Conservation (phyloP, 352 stramenopile genomes). For the Globisporangium perplexum region DNA sequence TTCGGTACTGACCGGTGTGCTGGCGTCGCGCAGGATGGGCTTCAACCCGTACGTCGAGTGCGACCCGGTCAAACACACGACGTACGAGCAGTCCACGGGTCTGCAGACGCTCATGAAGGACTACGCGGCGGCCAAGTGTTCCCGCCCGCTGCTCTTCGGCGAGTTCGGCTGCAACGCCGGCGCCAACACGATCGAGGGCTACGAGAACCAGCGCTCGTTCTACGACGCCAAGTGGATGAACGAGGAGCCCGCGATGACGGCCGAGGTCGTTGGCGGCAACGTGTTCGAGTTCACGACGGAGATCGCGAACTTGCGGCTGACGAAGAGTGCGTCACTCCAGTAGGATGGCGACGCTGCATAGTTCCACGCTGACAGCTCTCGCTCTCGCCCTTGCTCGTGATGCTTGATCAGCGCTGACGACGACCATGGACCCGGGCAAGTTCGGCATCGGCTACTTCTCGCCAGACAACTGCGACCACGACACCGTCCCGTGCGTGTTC, state of each 20-base stretch:
- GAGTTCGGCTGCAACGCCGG: conserved; percentile 75
- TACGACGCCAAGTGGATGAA: conserved; percentile 76
- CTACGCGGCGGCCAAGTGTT: conserved; percentile 38
- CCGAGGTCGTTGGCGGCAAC: conserved; percentile 62
- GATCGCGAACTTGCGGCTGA: conserved; percentile 38
- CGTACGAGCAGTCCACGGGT: conserved; percentile 51
- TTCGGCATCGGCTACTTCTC: conserved; percentile 73
- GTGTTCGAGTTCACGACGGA: conserved; percentile 75
- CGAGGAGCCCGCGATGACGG: conserved; percentile 55
- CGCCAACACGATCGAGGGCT: conserved; percentile 58
- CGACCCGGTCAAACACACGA: conserved; percentile 37
- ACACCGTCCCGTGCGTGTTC: conserved; percentile 45
- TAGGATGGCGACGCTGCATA: too few relatives aligned
- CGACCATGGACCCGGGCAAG: conserved; percentile 40
- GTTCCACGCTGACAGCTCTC: too few relatives aligned
- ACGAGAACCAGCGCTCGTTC: conserved; percentile 62
- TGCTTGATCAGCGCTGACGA: conserved; percentile 14
- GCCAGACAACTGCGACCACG: conserved; percentile 63
- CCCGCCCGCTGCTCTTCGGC: conserved; percentile 61
- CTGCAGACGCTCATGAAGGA: conserved; percentile 60
- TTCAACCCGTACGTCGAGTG: conserved; percentile 69
- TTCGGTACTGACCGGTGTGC: too few relatives aligned
- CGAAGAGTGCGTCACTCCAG: conserved; percentile 12
- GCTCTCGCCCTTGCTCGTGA: neutral
- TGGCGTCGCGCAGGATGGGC: neutral